Evolutionary conservation across 805 yeast species (phyloP), one percentile per base, ranked within the genome.

Genomic region (Isabelozyma pseudorhagii): DNA sequence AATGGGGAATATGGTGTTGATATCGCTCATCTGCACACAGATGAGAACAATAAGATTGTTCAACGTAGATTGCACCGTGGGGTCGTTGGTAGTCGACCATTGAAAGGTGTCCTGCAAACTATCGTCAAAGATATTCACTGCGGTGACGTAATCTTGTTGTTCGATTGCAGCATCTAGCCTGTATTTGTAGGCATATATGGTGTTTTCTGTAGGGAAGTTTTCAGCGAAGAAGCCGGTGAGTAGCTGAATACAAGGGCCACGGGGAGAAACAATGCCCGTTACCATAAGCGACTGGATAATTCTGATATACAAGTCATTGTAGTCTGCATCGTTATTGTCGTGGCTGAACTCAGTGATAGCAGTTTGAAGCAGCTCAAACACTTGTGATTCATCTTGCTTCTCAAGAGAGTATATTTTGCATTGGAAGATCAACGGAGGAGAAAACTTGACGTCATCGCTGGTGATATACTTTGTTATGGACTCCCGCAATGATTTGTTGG

Each of bases 11-110:
- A 68, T 53, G 5, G 54, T 60, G 11, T 51, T 48, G 11, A 68
- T 55, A 25, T 57, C 55, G 9, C 45, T 52, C 47, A 72, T 63
- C 11, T 68, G 61, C 5, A 62, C 50, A 21, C 74, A 67, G 8
- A 67, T 46, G 0, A 69, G 53, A 25, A 75, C 53, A 8, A 82
- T 68, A 53, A 81, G 75, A 13, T 75, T 67, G 57, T 74, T 73
- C 50, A 84, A 63, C 0, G 79, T 67, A 5, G 68, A 60, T 50
- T 67, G 70, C 2, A 80, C 54, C n/a, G 66, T 64, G 1, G 78
- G 74, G 44, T 67, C 63, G 13, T 52, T 47, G 29, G 52, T 56
- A 8, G 49, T 41, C 1, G 55, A 39, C 75, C 75, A 70, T 31
- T 59, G 57, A 5, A 50, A 50, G 25, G 45, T 51, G 1, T 54